A percentile compares a stretch with the other conserved stretches of the same genome.
These are phyloP conservation scores for Aspergillus phoenicis DNA, from an alignment of 2,329 filamentous ascomycete species.

Conservation along the genomic window DNA sequence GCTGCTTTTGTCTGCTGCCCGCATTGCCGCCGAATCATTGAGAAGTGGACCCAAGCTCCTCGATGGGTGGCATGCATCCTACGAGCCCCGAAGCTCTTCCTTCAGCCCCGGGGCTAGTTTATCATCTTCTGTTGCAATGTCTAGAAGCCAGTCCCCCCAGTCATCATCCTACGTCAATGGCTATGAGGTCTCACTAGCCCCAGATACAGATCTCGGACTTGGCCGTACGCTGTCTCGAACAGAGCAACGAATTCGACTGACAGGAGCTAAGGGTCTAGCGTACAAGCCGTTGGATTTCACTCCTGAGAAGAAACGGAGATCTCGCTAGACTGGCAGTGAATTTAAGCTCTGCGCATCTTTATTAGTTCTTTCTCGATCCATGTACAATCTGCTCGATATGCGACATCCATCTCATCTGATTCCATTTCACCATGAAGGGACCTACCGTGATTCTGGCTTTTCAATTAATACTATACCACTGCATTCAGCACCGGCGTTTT, in stretches of 20 bases:
- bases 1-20: constrained; percentile 44
- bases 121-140: constrained; percentile 27
- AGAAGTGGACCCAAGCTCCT: constrained; percentile 39
- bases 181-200: constrained; percentile 46
- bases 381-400: background rate
- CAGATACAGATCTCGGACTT: constrained; percentile 40
- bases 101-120: constrained; percentile 32
- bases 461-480: background rate
- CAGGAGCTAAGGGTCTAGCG: constrained; percentile 48
- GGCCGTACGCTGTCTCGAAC: constrained; percentile 46
- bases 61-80: constrained; percentile 27
- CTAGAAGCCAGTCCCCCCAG: constrained; percentile 35
- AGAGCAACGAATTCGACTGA: constrained; percentile 46
- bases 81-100: constrained; percentile 29
- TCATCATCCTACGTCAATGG: constrained; percentile 35
- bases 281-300: constrained; percentile 42
- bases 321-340: background rate
- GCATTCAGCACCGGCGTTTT: background rate
- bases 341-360: background rate
- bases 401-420: background rate
- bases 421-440: too few relatives aligned
- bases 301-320: constrained; percentile 22
- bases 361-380: background rate
- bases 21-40: constrained; percentile 45
- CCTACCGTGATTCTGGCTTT: background rate